Conservation (phyloP, 1,284 basidiomycete species). For the Cutaneotrichosporon sp. region DNA sequence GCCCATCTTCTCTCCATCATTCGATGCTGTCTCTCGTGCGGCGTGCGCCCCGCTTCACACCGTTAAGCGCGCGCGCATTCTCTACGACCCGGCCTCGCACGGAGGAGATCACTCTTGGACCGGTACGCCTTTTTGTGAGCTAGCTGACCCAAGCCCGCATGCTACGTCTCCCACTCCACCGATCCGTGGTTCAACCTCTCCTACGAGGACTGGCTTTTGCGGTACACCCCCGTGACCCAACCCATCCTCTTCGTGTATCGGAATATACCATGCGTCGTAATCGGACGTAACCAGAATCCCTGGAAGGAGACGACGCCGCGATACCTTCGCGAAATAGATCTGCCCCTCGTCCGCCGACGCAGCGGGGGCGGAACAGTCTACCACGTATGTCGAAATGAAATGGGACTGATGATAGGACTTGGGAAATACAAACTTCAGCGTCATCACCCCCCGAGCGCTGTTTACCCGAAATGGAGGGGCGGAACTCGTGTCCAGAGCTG, state of each 20-base stretch:
- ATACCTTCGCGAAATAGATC: constrained; percentile 57
- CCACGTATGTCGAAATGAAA: constrained; percentile 63
- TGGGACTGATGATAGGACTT: constrained; percentile 64
- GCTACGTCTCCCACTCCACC: constrained; percentile 78
- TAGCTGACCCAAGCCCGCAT: constrained; percentile 37
- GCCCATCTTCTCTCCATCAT: neutral
- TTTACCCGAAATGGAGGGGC: constrained; percentile 83
- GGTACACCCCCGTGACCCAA: constrained; percentile 64
- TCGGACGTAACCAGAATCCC: constrained; percentile 92
- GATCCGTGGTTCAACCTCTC: constrained; percentile 92
- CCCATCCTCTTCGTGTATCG: constrained; percentile 86
- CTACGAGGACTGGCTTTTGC: constrained; percentile 91
- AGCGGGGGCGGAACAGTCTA: constrained; percentile 98
- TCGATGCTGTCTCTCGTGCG: neutral
- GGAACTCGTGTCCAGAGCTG: constrained; percentile 72
- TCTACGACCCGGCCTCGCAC: neutral
- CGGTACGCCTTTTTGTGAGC: constrained; percentile 5
- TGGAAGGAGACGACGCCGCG: constrained; percentile 91
- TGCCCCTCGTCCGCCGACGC: constrained; percentile 80
- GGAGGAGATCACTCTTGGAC: constrained; percentile 7
- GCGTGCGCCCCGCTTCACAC: neutral
- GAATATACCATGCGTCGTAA: constrained; percentile 85
- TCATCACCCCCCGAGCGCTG: constrained; percentile 75
- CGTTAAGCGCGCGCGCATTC: neutral
- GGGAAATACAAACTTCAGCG: constrained; percentile 96